phyloP scores from a whole-genome alignment of 768 basidiomycete species.

The Xerocomellus amylosporus region DNA sequence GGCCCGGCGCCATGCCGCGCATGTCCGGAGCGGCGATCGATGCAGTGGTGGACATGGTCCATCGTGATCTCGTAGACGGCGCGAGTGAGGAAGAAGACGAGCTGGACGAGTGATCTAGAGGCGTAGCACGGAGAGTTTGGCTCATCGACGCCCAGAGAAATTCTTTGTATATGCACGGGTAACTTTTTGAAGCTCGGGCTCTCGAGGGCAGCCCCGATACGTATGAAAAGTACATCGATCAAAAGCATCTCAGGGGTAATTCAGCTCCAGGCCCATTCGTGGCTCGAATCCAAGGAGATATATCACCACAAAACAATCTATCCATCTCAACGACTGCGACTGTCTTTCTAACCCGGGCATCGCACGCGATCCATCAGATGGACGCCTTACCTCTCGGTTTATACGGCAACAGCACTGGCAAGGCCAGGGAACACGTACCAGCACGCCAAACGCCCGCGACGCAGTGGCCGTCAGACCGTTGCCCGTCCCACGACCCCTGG shows the following conservation, averaged over 20 bases:
- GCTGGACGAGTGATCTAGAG: conserved; percentile 40
- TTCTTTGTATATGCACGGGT: not conserved
- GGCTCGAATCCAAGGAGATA: too few relatives aligned
- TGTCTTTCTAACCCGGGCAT: too few relatives aligned
- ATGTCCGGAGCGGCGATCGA: conserved; percentile 67
- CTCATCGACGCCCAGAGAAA: not conserved
- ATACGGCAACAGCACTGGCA: conserved; percentile 68
- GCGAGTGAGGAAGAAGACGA: conserved; percentile 44
- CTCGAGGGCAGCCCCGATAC: too few relatives aligned
- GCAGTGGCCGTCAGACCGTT: conserved; percentile 62
- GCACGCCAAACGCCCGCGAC: conserved; percentile 62
- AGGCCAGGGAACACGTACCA: conserved; percentile 51
- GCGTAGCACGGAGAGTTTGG: not conserved
- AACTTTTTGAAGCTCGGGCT: too few relatives aligned
- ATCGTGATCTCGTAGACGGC: conserved; percentile 46
- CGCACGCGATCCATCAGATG: conserved; percentile 35
- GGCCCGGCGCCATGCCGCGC: conserved; percentile 63
- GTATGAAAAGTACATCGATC: too few relatives aligned
- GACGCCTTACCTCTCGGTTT: conserved; percentile 75
- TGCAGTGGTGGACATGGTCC: conserved; percentile 63
- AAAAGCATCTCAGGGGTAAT: too few relatives aligned
- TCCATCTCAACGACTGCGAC: too few relatives aligned
- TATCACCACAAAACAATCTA: too few relatives aligned
- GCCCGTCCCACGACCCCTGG: conserved; percentile 71
- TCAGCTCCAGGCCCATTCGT: too few relatives aligned